These are phyloP conservation scores for Camelina sativa DNA, from an alignment of 345 rosid species.

Conservation along the genomic window DNA sequence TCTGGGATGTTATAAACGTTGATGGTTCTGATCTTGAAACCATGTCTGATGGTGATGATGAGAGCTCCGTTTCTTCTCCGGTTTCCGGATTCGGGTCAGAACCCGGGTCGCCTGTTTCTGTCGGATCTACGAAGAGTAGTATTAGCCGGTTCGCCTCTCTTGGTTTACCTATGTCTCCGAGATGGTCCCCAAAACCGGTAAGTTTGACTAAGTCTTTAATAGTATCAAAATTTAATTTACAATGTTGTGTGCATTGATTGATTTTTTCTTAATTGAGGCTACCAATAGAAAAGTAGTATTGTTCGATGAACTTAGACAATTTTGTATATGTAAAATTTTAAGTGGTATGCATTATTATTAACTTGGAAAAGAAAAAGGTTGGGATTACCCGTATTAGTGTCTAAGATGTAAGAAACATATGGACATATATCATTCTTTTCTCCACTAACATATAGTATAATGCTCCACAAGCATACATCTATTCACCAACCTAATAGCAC, in stretches of 20 bases:
- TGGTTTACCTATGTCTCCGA: conserved; percentile 49
- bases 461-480: conserved; percentile 34
- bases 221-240: conserved; percentile 2
- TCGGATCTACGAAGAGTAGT: conserved; percentile 39
- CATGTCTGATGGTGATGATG: conserved; percentile 49
- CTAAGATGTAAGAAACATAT: neutral
- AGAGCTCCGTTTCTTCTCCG: conserved; percentile 66
- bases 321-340: neutral
- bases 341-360: conserved; percentile 24
- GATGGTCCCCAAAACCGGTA: conserved; percentile 56
- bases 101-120: conserved; percentile 52
- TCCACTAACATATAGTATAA: conserved; percentile 35
- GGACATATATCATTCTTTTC: conserved; percentile 8
- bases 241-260: conserved; percentile 30
- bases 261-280: neutral
- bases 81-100: conserved; percentile 43
- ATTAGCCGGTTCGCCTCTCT: conserved; percentile 52
- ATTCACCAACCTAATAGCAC: conserved; percentile 41
- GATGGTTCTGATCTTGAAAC: conserved; percentile 48
- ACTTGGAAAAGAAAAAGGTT: neutral
- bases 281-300: neutral
- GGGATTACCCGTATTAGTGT: conserved; percentile 15
- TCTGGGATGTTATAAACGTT: conserved; percentile 77
- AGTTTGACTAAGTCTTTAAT: conserved; percentile 35
- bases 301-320: conserved; percentile 18